Evolutionary conservation across 2,329 filamentous ascomycete species (phyloP).

Genomic region (Aureobasidium sp.): DNA sequence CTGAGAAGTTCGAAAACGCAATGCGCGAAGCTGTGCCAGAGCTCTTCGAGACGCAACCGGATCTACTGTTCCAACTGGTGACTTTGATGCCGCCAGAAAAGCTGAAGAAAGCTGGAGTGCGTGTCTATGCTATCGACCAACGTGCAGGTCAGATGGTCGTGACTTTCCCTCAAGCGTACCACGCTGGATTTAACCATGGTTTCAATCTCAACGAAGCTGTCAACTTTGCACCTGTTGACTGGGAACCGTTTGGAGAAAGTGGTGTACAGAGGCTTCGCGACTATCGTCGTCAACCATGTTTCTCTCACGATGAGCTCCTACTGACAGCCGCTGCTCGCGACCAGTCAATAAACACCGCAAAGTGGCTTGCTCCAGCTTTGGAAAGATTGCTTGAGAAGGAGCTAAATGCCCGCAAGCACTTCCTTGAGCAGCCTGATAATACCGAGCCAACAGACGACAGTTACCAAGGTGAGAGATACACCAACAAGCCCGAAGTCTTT

Average conservation of each 20-base stretch:
- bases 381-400: slow-evolving; percentile 71
- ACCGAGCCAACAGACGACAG: slow-evolving; percentile 24
- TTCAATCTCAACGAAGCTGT: slow-evolving; percentile 99
- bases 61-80: slow-evolving; percentile 94
- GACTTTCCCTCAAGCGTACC: slow-evolving; percentile 94
- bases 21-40: slow-evolving; percentile 95
- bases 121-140: slow-evolving; percentile 92
- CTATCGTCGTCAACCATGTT: slow-evolving; percentile 88
- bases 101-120: slow-evolving; percentile 82
- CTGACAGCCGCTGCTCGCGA: slow-evolving; percentile 80
- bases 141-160: slow-evolving; percentile 92
- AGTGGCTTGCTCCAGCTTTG: slow-evolving; percentile 87
- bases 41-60: slow-evolving; percentile 92
- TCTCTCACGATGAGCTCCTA: slow-evolving; percentile 91
- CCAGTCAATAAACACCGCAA: slow-evolving; percentile 78
- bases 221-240: slow-evolving; percentile 91
- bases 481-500: slow-evolving; percentile 46
- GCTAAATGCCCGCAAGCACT: slow-evolving; percentile 55
- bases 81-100: slow-evolving; percentile 91
- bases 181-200: slow-evolving; percentile 94
- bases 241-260: slow-evolving; percentile 83
- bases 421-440: slow-evolving; percentile 47
- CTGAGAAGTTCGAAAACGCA: slow-evolving; percentile 87
- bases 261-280: slow-evolving; percentile 80
- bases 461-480: slow-evolving; percentile 29